phyloP scores from a whole-genome alignment of 2,329 filamentous ascomycete genomes.

The Botryotinia globosa region DNA sequence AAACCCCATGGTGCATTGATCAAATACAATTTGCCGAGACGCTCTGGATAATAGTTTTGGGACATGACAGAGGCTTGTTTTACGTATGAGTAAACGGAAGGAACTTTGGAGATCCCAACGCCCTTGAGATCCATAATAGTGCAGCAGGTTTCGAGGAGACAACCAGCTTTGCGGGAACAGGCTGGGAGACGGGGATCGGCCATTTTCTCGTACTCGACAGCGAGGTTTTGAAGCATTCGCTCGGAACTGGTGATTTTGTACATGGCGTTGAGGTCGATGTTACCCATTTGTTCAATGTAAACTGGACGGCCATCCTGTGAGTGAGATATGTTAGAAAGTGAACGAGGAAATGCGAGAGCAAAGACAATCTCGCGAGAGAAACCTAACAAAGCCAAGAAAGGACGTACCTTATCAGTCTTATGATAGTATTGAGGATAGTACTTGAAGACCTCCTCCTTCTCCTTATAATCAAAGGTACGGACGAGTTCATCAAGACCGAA shows the following conservation, averaged over 20 bases:
- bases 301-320: conserved; percentile 86
- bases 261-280: conserved; percentile 85
- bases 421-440: conserved; percentile 99
- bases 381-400: neutral
- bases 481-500: conserved; percentile 81
- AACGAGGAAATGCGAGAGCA: neutral
- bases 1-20: conserved; percentile 99
- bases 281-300: conserved; percentile 95
- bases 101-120: conserved; percentile 77
- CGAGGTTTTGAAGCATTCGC: conserved; percentile 94
- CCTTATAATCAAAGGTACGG: conserved; percentile 78
- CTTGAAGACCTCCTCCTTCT: conserved; percentile 79
- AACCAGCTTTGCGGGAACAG: conserved; percentile 86
- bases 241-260: conserved; percentile 89
- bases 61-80: conserved; percentile 81
- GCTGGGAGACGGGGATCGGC: conserved; percentile 90
- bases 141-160: conserved; percentile 95
- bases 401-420: conserved; percentile 77
- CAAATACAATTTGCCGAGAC: conserved; percentile 90
- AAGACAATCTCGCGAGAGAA: neutral
- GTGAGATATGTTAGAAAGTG: neutral
- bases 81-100: conserved; percentile 85
- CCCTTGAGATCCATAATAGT: conserved; percentile 98
- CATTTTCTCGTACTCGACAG: conserved; percentile 96
- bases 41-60: conserved; percentile 99